phyloP scores from a whole-genome alignment of 129 eudicot species.

The Tanacetum coccineum region DNA sequence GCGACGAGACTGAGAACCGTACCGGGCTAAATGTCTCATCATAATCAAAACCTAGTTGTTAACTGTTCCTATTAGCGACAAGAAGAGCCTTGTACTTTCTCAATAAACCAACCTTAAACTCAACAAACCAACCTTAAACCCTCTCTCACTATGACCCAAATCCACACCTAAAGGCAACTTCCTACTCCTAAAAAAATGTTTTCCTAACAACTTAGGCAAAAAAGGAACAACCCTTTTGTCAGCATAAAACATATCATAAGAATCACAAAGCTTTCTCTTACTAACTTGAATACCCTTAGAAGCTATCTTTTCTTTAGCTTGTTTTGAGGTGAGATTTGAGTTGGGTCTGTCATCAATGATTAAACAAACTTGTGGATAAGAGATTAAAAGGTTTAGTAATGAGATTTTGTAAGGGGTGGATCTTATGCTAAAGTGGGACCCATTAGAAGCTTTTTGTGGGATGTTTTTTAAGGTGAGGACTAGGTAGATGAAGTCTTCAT shows the following conservation, averaged over 20 bases:
- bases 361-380: constrained; percentile 41
- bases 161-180: constrained; percentile 75
- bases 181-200: constrained; percentile 64
- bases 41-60: too few species aligned
- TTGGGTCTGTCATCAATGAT: constrained; percentile 70
- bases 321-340: constrained; percentile 43
- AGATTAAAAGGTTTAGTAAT: constrained; percentile 49
- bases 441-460: constrained; percentile 52
- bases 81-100: too few species aligned
- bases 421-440: constrained; percentile 19
- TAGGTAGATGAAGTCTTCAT: constrained; percentile 69
- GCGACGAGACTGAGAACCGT: too few species aligned
- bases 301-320: constrained; percentile 53
- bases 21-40: too few species aligned
- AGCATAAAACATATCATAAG: constrained; percentile 74
- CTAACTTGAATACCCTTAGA: constrained; percentile 43
- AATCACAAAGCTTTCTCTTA: constrained; percentile 67
- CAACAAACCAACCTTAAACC: constrained; percentile 49
- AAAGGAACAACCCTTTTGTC: constrained; percentile 67
- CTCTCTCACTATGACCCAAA: constrained; percentile 56
- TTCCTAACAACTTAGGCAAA: constrained; percentile 64
- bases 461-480: constrained; percentile 71
- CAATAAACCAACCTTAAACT: too few species aligned
- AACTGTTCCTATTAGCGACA: too few species aligned
- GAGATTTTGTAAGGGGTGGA: constrained; percentile 67